Percentiles rank a stretch among this genome's conserved stretches.
Conservation (phyloP, 75 land plant genomes). For the Chamaecyparis obtusa region DNA sequence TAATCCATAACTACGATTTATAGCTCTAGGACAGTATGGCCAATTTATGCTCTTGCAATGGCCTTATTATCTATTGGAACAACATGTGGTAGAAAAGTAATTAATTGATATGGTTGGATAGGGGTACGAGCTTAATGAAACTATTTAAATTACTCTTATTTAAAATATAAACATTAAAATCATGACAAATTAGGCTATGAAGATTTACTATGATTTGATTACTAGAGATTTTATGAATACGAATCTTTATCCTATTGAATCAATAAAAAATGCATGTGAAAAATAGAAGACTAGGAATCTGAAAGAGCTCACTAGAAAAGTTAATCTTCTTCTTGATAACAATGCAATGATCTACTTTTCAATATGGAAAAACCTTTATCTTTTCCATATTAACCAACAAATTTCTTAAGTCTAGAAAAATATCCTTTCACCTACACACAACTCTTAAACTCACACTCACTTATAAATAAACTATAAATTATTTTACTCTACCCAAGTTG, state of each 20-base stretch:
- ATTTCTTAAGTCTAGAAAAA: too few relatives aligned
- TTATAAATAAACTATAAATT: too few relatives aligned
- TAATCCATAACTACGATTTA: too few relatives aligned
- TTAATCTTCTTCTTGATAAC: too few relatives aligned
- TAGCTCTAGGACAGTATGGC: too few relatives aligned
- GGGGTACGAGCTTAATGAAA: constrained; percentile 49
- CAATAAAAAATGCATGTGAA: background rate
- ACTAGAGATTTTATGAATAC: constrained; percentile 24
- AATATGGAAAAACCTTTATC: too few relatives aligned
- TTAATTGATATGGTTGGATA: constrained; percentile 39
- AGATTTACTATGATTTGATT: constrained; percentile 25
- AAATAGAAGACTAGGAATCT: background rate
- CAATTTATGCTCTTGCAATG: constrained; percentile 34
- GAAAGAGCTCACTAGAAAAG: background rate
- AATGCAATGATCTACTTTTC: too few relatives aligned
- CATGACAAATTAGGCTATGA: constrained; percentile 33
- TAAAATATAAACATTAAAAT: constrained; percentile 44
- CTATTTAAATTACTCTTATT: constrained; percentile 34
- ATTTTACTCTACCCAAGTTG: too few relatives aligned
- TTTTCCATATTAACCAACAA: too few relatives aligned
- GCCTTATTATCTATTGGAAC: constrained; percentile 40
- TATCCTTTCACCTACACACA: too few relatives aligned
- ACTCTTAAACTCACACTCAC: too few relatives aligned
- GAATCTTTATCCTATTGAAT: background rate
- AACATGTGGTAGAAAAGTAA: constrained; percentile 23